Percentiles rank a stretch among this genome's conserved stretches.
These are phyloP conservation scores for Chaetomium tenue DNA, from an alignment of 495 filamentous ascomycete species.

Conservation along the genomic window DNA sequence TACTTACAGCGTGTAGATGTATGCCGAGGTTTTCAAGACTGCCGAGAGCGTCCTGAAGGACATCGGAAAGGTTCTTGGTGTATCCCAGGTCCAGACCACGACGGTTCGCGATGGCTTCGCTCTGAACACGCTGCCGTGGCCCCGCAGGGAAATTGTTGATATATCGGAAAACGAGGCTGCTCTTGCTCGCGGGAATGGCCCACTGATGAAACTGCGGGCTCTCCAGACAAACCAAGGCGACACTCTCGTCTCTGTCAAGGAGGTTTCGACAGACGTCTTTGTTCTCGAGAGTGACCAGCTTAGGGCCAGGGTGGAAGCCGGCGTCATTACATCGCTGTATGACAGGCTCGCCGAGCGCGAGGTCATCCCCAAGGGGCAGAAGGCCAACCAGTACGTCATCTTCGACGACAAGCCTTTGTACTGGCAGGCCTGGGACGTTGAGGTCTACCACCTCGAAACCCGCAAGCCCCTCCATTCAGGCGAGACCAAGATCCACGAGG, in stretches of 20 bases:
- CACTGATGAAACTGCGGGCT: constrained; percentile 49
- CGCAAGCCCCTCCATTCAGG: constrained; percentile 67
- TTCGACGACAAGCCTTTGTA: constrained; percentile 98
- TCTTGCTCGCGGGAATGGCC: constrained; percentile 51
- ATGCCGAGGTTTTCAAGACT: constrained; percentile 75
- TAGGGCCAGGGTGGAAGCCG: constrained; percentile 65
- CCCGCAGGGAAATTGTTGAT: constrained; percentile 67
- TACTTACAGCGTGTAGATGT: constrained; percentile 52
- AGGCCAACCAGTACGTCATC: constrained; percentile 88
- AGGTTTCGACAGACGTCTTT: constrained; percentile 69
- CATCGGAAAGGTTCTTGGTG: constrained; percentile 64
- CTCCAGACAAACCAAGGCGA: constrained; percentile 46
- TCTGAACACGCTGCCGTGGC: constrained; percentile 84
- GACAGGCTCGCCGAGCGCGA: constrained; percentile 70
- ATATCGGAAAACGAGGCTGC: constrained; percentile 50
- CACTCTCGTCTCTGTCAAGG: constrained; percentile 58
- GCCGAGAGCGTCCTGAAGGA: constrained; percentile 69
- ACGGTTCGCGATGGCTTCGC: constrained; percentile 48
- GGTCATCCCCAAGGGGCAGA: constrained; percentile 71
- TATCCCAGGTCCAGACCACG: constrained; percentile 42
- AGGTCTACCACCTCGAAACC: constrained; percentile 90
- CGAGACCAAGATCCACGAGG: constrained; percentile 67
- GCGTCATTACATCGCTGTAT: constrained; percentile 77
- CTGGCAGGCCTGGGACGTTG: constrained; percentile 99
- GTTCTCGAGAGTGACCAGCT: constrained; percentile 74